Evolutionary conservation across 1,139 yeast species (phyloP), one percentile per base, ranked within the genome.

Genomic region (Candida gigantensis): DNA sequence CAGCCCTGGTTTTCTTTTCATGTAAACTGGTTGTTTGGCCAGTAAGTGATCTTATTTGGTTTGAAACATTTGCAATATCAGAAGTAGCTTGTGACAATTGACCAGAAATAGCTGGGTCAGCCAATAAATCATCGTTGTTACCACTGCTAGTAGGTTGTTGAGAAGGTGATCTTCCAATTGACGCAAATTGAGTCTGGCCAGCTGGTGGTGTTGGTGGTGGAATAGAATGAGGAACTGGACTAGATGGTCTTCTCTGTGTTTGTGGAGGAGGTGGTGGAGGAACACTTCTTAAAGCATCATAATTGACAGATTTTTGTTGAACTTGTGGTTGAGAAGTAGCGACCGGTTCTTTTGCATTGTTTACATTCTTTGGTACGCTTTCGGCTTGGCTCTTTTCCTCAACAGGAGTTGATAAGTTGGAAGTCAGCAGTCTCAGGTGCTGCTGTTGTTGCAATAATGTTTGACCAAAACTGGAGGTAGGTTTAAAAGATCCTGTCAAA

Each of bases 1-100:
- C 90, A 0, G 95, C 88, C 43, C 80, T 75, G 16, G 77, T 68
- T 46, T 88, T 83, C 61, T 83, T 85, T 23, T 80, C 84, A 44
- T 80, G 81, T 23, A 86, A 71, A 12, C 72, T 74, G 1, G 84
- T 69, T 2, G 95, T 85, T 61, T 90, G 96, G 14, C 75, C 64
- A 2, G 89, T 75, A 46, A 89, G 70, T 1, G 96, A 84, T 43
- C 80, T 81, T 43, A 88, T 81, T 63, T 90, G 96, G 52, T 84
- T 87, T 1, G 95, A 84, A 33, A 85, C 72, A 50, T 90, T 88
- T 12, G 96, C 96, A 58, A 87, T 74, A 49, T 88, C 96, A 3
- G 92, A 78, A 11, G 94, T 81, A 3, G 95, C 90, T 45, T 78
- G 78, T 0, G 95, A 81, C 34, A 88, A 67, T 52, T 84, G 81